phyloP scores from a whole-genome alignment of 2,329 filamentous ascomycete species.

The Cercospora brassicicola region DNA sequence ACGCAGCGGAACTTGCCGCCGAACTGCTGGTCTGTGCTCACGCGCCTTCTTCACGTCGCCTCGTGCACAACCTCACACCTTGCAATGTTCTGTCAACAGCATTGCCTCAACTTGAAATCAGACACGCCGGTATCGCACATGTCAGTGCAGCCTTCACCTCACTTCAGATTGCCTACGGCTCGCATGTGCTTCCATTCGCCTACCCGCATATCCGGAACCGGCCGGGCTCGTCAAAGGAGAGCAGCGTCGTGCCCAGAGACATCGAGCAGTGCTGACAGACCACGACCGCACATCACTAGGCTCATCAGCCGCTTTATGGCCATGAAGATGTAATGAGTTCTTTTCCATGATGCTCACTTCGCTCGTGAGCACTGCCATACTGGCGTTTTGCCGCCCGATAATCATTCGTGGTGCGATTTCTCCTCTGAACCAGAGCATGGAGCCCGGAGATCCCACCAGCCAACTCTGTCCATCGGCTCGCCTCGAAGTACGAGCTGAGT shows the following conservation, averaged over 20 bases:
- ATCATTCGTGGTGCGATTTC: background rate
- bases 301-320: background rate
- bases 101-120: background rate
- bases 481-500: background rate
- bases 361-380: background rate
- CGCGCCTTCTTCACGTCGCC: background rate
- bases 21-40: background rate
- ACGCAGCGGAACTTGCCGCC: background rate
- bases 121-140: background rate
- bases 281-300: background rate
- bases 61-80: background rate
- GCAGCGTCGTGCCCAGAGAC: background rate
- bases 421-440: background rate
- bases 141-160: background rate
- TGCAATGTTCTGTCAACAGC: background rate
- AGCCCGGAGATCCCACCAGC: background rate
- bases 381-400: background rate
- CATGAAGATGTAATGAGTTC: background rate
- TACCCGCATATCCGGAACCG: background rate
- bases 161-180: background rate
- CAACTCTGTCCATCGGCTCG: background rate
- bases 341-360: background rate
- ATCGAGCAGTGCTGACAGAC: background rate
- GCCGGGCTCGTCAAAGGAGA: background rate
- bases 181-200: background rate